Percentiles rank a stretch among this genome's conserved stretches.
These are phyloP conservation scores for Fremontodendron californicum DNA, from an alignment of 345 rosid species.

Conservation along the genomic window DNA sequence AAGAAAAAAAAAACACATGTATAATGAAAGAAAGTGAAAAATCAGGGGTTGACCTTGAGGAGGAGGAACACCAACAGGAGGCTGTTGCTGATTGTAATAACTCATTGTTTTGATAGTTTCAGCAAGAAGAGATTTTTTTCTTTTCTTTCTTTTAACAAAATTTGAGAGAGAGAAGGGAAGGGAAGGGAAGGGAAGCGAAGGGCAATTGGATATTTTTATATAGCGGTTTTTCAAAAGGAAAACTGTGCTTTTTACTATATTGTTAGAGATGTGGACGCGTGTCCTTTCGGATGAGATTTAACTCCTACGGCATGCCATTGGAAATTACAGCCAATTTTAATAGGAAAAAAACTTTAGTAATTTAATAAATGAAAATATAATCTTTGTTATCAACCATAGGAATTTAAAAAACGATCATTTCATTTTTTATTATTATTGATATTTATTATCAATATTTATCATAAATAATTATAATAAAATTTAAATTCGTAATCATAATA, in stretches of 20 bases:
- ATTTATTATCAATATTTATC: no score
- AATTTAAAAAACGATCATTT: no score
- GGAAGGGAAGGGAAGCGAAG: not conserved
- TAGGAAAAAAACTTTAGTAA: no score
- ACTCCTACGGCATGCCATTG: not conserved
- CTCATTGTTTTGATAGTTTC: slow-evolving; percentile 41
- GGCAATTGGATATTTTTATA: not conserved
- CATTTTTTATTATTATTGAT: no score
- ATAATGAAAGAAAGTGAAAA: not conserved
- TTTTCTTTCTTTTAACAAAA: not conserved
- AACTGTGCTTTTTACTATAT: not conserved
- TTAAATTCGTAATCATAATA: no score
- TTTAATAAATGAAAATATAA: no score
- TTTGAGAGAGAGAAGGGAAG: not conserved
- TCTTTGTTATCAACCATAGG: no score
- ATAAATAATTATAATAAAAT: no score
- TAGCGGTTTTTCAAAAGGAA: not conserved
- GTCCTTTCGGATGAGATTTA: not conserved
- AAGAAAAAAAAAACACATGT: not conserved
- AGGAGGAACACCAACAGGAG: slow-evolving; percentile 88
- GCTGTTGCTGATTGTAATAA: slow-evolving; percentile 76
- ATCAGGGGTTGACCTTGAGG: slow-evolving; percentile 57
- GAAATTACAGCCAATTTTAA: not conserved
- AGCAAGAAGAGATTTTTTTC: not conserved
- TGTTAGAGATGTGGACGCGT: not conserved